Conservation (phyloP, 306 rosid genomes). For the Erythrophleum fordii region DNA sequence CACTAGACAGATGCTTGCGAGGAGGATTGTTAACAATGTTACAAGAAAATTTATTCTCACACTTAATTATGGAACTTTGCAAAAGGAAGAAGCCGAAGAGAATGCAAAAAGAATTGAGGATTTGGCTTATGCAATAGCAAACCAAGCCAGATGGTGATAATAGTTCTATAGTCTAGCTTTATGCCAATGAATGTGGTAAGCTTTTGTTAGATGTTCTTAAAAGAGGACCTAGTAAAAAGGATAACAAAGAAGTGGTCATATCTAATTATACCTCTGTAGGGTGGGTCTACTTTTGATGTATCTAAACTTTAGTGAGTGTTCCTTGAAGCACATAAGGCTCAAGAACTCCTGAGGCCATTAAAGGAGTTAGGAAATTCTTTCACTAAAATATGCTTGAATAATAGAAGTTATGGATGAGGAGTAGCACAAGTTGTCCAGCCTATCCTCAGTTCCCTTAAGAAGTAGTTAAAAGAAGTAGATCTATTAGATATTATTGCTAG, state of each 20-base stretch:
- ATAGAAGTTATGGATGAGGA: constrained; percentile 74
- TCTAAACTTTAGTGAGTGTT: too few species aligned
- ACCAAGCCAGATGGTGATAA: constrained; percentile 90
- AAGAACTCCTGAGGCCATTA: constrained; percentile 68
- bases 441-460: constrained; percentile 44
- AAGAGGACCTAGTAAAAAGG: constrained; percentile 52
- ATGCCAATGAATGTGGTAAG: constrained; percentile 45
- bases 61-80: constrained; percentile 57
- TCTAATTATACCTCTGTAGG: constrained; percentile 55
- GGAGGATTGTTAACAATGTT: constrained; percentile 42
- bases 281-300: constrained; percentile 48
- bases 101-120: constrained; percentile 80
- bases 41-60: constrained; percentile 71
- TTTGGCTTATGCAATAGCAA: constrained; percentile 71
- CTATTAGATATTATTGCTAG: constrained; percentile 88
- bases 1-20: too few species aligned
- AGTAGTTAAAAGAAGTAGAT: constrained; percentile 71
- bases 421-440: constrained; percentile 78
- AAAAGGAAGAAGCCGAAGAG: constrained; percentile 66
- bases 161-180: constrained; percentile 90
- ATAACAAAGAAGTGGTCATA: constrained; percentile 38
- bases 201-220: constrained; percentile 65
- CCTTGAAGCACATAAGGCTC: constrained; percentile 70
- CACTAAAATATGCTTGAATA: constrained; percentile 89
- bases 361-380: constrained; percentile 65